These are phyloP conservation scores for Skeletonema tropicum DNA, from an alignment of 108 stramenopile species.

Conservation along the genomic window DNA sequence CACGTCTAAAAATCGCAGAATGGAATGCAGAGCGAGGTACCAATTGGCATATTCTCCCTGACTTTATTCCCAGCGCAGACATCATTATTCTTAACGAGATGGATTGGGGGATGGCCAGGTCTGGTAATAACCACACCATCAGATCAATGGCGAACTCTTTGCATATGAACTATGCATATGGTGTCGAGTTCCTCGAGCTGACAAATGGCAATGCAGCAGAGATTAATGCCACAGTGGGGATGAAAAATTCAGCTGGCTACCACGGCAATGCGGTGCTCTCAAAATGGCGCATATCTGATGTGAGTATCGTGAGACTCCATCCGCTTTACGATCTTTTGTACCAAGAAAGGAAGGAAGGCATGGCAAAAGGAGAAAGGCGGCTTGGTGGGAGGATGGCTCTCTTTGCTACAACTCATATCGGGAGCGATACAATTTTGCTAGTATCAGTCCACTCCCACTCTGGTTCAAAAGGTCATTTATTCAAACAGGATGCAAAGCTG, in stretches of 20 bases:
- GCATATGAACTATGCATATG: constrained; percentile 30
- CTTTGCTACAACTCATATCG: constrained; percentile 13
- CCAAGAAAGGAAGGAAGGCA: not conserved
- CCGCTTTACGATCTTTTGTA: constrained; percentile 7
- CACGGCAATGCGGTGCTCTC: constrained; percentile 26
- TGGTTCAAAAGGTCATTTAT: constrained; percentile 3
- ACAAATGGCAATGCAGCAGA: constrained; percentile 17
- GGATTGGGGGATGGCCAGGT: constrained; percentile 26
- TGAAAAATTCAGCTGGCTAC: constrained; percentile 9
- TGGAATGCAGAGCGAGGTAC: constrained; percentile 29
- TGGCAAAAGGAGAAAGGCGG: constrained; percentile 14
- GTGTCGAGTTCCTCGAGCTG: constrained; percentile 27
- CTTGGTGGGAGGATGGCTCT: constrained; percentile 26
- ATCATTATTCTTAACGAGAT: constrained; percentile 26
- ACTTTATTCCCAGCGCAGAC: constrained; percentile 14
- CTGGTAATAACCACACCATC: constrained; percentile 5
- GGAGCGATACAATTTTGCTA: not conserved
- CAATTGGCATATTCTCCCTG: constrained; percentile 16
- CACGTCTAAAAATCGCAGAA: constrained; percentile 4
- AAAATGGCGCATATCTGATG: constrained; percentile 11
- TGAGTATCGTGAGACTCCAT: constrained; percentile 8
- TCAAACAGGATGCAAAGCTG: not conserved
- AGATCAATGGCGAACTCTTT: constrained; percentile 12
- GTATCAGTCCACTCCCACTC: constrained; percentile 10
- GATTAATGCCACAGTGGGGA: constrained; percentile 12